Base-by-base conservation (phyloP, 2,329 filamentous ascomycete species). In the Ophiosphaerella herpotricha region DNA sequence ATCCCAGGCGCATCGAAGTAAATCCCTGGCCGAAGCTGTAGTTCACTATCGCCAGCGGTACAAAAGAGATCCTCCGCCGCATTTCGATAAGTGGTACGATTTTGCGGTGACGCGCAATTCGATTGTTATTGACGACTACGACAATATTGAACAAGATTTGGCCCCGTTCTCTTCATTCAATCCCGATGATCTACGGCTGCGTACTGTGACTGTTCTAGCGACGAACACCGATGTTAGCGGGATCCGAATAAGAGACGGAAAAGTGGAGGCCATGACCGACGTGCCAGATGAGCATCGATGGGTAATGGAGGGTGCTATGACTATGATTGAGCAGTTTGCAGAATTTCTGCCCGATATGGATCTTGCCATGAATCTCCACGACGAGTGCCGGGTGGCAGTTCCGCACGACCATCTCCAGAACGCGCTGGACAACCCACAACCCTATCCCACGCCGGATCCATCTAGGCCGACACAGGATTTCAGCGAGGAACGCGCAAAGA, bases 271-370 rank as follows among this genome's bases (percentile, higher is more conserved):
- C 2, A 53, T 66, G 16, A 48, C 50, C 5, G 78, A 80, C 23
- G 79, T 84, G 8, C 73, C 77, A 45, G 78, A 78, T 1, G 82
- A 82, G 4, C 81, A 85, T 66, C 74, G 75, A 14, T 84, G 82
- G 82, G 82, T 85, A 79, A 73, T 85, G 7, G 76, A 81, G 29
- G 82, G 81, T 21, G 74, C 81, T 1, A 71, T 77, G 1, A 61
- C 73, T 6, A 82, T 86, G 74, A 81, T 86, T 29, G 73, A 63
- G 31, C 60, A 66, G 7, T 67, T 85, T 56, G 74, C 76, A 1
- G 63, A 81, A 47, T 75, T 77, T 56, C 74, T 86, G 26, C 84
- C 84, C 0, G 83, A 86, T 52, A 86, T 86, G 83, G 83, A 85
- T 59, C 66, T 86, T 33, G 82, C 80, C 0, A 80, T 86, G 70